Evolutionary conservation across 805 yeast species (phyloP), one percentile per base, ranked within the genome.

Genomic region (Candida nonsorbophila): DNA sequence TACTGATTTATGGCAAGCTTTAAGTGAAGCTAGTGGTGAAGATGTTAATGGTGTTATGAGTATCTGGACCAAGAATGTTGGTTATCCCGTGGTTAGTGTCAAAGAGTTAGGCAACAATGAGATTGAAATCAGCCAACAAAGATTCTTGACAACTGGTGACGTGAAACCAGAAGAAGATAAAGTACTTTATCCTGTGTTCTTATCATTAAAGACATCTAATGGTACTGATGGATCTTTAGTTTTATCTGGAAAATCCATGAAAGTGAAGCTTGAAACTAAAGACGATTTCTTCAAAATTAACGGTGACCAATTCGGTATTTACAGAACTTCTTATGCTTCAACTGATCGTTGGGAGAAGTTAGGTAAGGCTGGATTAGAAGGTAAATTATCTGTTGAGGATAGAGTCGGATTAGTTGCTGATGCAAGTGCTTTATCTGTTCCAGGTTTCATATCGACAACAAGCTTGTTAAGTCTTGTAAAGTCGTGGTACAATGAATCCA

Each of bases 371-470:
- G 81, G 77, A 32, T 69, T 68, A 22, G 65, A 66, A 7, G 77
- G 76, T 22, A 58, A 69, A 43, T 67, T 84, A 44, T 68, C 85
- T 7, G 81, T 79, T 29, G 84, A 79, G 51, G 94, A 84, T 55
- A 75, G 85, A 55, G 76, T 80, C 32, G 90, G 88, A 24, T 67
- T 81, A 42, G 81, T 83, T 27, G 82, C 88, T n/a, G 94, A 84
- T 58, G 84, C 84, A 12, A 75, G 72, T 29, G 72, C 85, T 6
- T 66, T 82, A 41, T 75, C 90, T 4, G 60, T 77, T 16, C 77
- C 90, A 12, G 92, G 92, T 17, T 70, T 72, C 44, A 73, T 79
- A 32, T 62, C 78, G 15, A 74, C 87, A 19, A 62, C 74, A 4
- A 76, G 69, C 43, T 68, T 80, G 47, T 69, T 81, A 42, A 59